Conservation (phyloP, 2,329 filamentous ascomycete species). For the Cyanodermella asteris region DNA sequence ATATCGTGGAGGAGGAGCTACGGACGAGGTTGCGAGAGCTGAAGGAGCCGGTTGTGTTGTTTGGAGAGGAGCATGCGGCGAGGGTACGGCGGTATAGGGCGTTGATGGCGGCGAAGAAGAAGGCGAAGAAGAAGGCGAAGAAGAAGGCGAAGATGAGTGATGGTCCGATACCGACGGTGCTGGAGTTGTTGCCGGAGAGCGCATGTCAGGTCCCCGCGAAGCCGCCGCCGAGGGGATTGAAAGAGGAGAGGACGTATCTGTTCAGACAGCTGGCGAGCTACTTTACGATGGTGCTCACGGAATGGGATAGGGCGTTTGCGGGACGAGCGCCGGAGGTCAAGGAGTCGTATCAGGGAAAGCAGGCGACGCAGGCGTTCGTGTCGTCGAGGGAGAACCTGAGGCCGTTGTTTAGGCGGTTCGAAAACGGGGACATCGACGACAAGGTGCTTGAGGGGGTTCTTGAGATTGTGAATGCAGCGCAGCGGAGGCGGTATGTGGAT, state of each 20-base stretch:
- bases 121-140: conserved; percentile 20
- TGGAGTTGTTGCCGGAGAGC: conserved; percentile 58
- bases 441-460: conserved; percentile 61
- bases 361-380: conserved; percentile 64
- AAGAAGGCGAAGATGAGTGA: conserved; percentile 39
- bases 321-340: conserved; percentile 34
- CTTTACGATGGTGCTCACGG: conserved; percentile 83
- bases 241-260: conserved; percentile 47
- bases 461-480: conserved; percentile 78
- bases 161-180: conserved; percentile 69
- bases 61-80: conserved; percentile 56
- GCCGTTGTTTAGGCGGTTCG: conserved; percentile 75
- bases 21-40: conserved; percentile 43
- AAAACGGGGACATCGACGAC: conserved; percentile 58
- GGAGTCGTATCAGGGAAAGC: conserved; percentile 57
- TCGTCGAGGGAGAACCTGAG: conserved; percentile 73
- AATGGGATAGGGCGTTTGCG: conserved; percentile 63
- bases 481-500: conserved; percentile 80
- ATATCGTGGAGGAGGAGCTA: conserved; percentile 52
- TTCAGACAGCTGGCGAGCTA: conserved; percentile 81
- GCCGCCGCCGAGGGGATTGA: conserved; percentile 38
- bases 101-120: conserved; percentile 22
- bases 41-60: conserved; percentile 52
- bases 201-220: conserved; percentile 63
- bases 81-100: conserved; percentile 50